These are phyloP conservation scores for Penicillium italicum DNA, from an alignment of 2,329 filamentous ascomycete genomes.

Conservation along the genomic window DNA sequence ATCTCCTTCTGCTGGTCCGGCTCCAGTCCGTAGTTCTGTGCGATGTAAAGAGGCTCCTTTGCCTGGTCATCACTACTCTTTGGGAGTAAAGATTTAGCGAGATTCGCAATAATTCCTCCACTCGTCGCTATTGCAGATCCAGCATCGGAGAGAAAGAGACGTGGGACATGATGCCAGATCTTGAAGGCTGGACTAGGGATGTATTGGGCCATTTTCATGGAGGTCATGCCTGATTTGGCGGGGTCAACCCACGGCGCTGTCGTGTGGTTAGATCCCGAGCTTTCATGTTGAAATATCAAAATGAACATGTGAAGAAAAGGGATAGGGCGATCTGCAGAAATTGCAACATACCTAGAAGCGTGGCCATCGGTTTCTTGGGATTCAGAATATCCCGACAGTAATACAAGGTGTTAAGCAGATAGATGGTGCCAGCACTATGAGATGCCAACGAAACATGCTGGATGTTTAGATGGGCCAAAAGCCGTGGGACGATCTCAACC, in stretches of 20 bases:
- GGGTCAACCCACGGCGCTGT: conserved; percentile 46
- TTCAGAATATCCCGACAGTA: conserved; percentile 33
- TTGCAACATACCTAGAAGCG: neutral
- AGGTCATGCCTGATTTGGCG: conserved; percentile 33
- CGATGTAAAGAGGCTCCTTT: conserved; percentile 15
- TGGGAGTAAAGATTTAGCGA: conserved; percentile 9
- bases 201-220: conserved; percentile 26
- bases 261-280: conserved; percentile 17
- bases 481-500: conserved; percentile 41
- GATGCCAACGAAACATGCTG: conserved; percentile 39
- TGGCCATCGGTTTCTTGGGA: neutral
- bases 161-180: conserved; percentile 29
- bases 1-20: conserved; percentile 17
- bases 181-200: conserved; percentile 24
- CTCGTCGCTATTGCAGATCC: conserved; percentile 22
- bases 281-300: neutral
- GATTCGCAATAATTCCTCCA: conserved; percentile 8
- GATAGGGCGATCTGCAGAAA: neutral
- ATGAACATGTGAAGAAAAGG: neutral
- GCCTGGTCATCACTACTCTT: conserved; percentile 3
- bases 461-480: conserved; percentile 38
- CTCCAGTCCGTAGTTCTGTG: conserved; percentile 19
- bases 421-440: conserved; percentile 45
- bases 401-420: conserved; percentile 42
- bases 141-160: conserved; percentile 24